Conservation (phyloP, 306 rosid species). For the Fagus sylvatica region DNA sequence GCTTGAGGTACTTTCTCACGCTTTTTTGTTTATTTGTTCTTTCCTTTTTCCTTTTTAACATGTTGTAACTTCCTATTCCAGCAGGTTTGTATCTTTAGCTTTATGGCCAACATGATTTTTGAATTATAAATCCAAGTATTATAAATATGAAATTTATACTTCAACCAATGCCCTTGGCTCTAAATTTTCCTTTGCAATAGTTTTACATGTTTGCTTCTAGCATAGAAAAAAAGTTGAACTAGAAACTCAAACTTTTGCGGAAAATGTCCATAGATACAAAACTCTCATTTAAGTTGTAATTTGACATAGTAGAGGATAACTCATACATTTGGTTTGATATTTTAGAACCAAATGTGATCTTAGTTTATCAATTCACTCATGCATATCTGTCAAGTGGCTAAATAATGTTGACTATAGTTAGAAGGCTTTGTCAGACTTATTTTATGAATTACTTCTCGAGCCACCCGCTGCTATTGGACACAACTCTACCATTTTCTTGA, state of each 20-base stretch:
- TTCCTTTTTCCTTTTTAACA: not conserved
- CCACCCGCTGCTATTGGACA: constrained; percentile 50
- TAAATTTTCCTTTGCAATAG: not conserved
- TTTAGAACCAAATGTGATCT: not conserved
- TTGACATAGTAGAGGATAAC: no score
- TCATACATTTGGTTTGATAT: no score
- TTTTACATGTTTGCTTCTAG: not conserved
- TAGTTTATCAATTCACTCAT: not conserved
- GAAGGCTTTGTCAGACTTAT: constrained; percentile 35
- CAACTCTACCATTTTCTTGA: constrained; percentile 36
- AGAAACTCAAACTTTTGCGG: no score
- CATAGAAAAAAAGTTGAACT: not conserved
- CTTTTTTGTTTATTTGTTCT: not conserved
- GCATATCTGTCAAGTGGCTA: constrained; percentile 23
- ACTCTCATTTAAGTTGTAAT: no score
- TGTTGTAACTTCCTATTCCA: not conserved
- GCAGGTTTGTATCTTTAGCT: not conserved
- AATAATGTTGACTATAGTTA: constrained; percentile 18
- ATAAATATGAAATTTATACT: not conserved
- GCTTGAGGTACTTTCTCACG: constrained; percentile 70
- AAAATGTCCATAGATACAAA: no score
- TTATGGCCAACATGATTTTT: not conserved
- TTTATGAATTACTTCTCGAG: constrained; percentile 56
- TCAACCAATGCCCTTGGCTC: not conserved
- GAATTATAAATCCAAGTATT: not conserved